Evolutionary conservation across 1,284 basidiomycete species (phyloP), one percentile per base, ranked within the genome.

Genomic region (Acaromyces ingoldii): DNA sequence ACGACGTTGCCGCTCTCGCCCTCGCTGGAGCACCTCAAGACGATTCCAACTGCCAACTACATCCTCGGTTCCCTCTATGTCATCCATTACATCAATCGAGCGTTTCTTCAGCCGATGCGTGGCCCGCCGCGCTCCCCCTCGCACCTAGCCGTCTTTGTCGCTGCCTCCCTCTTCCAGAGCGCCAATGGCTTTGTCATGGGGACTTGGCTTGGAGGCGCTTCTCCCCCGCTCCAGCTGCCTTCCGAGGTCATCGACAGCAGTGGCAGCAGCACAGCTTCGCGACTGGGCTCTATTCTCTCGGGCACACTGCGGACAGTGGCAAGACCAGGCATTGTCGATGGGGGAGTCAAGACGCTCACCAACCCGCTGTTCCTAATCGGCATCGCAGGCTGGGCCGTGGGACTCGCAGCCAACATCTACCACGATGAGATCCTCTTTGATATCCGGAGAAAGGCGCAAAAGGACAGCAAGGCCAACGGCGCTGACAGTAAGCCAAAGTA

Each of bases 351-450:
- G 7, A 39, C 48, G 15, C 22, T 51, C 26, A 4, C 25, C 29
- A 58, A 30, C 26, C 68, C 72, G 0, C 44, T 67, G 26, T 91
- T 89, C 77, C 84, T 82, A 76, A 34, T 79, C 10, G 88, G 87
- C 1, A 63, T 87, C 10, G 68, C 60, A 0, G 68, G 88, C 15
- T 92, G 88, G 86, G 79, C 78, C 0, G 40, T 79, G 0, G 91
- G 91, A 0, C 81, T 91, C 39, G 77, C 77, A 0, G 87, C 89
- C 0, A 95, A 95, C 72, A 79, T 93, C 30, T 80, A 82, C 49
- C 91, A 95, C 75, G 91, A 95, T 76, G 89, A 92, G 76, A 81
- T 95, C 17, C 82, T 95, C 9, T 81, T 90, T 65, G 80, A 88
- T 71, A 80, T 88, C 42, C 81, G 85, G 6, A 40, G 49, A 22